A percentile compares a stretch with the other conserved stretches of the same genome.
These are phyloP conservation scores for Schizosaccharomyces japonicus DNA, from an alignment of 805 yeast species.

Conservation along the genomic window DNA sequence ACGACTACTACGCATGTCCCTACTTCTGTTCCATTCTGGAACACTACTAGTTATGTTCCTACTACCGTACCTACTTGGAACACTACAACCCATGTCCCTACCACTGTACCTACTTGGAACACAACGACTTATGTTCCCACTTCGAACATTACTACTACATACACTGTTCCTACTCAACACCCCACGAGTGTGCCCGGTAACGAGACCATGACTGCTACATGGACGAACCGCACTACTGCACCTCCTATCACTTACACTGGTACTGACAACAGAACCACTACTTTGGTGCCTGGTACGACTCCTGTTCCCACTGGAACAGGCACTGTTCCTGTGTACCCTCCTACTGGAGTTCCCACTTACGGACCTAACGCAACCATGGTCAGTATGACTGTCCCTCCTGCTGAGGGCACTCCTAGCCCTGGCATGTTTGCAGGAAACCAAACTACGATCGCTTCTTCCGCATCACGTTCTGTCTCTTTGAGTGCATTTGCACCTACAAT, in stretches of 20 bases:
- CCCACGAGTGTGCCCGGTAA: slow-evolving; percentile 9
- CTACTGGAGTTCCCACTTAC: slow-evolving; percentile 7
- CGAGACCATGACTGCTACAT: no score
- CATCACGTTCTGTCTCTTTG: not conserved
- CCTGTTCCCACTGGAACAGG: slow-evolving; percentile 7
- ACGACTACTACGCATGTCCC: slow-evolving; percentile 10
- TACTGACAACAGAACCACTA: slow-evolving; percentile 16
- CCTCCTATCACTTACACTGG: slow-evolving; percentile 14
- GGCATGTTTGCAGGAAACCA: slow-evolving; percentile 6
- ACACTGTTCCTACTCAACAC: no score
- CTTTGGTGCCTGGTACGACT: slow-evolving; percentile 6
- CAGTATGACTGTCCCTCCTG: slow-evolving; percentile 7
- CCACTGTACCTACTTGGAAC: slow-evolving; percentile 11
- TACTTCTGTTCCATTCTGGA: slow-evolving; percentile 7
- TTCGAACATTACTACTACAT: slow-evolving; percentile 11
- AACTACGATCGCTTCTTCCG: not conserved
- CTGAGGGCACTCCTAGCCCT: slow-evolving; percentile 6
- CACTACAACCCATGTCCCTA: not conserved
- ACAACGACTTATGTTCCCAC: not conserved
- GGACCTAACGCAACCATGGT: slow-evolving; percentile 6
- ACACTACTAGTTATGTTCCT: slow-evolving; percentile 11
- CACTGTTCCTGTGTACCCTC: slow-evolving; percentile 5
- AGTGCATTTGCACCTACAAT: not conserved
- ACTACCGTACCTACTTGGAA: slow-evolving; percentile 5
- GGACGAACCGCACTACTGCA: slow-evolving; percentile 1